Base-by-base conservation (phyloP, 768 basidiomycete species). In the Hypholoma sublateritium region DNA sequence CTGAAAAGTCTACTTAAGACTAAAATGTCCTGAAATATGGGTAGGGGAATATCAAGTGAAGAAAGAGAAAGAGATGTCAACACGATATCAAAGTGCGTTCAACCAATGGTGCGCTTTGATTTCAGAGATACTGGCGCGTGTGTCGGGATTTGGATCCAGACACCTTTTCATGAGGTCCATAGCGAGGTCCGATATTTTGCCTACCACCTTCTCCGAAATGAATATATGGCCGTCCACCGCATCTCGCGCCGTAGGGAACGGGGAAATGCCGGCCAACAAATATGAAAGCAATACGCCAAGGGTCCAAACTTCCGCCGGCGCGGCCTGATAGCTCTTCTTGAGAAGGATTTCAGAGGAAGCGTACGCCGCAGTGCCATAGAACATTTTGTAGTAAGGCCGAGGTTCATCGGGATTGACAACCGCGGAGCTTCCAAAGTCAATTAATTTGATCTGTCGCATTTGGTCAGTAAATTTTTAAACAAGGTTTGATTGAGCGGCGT, bases 281-380 rank as follows among this genome's bases (percentile, higher is more conserved):
- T 94, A 97, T 45, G 93, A 96, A 63, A 99, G 86, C 54, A 99
- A 83, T 34, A 98, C 91, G 16, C 96, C 96, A 21, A 97, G 83
- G 7, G 91, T 93, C 96, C 96, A 99, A 43, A 98, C 85, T 70
- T 99, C 96, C 22, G 93, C 94, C 37, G 95, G 95, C 0, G 94
- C 86, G 0, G 96, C 95, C 58, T 91, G 91, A 69, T 99, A 98
- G 11, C 85, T 82, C 67, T 86, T 85, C 70, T 94, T 93, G 28
- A 83, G 84, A 44, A 98, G 85, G 60, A 98, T 91, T 70, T 99
- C 96, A 3, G 96, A 89, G 16, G 96, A 89, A 3, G 96, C 96
- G 67, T 98, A 99, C 43, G 95, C 95, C 6, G 94, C 91, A 53
- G 93, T 95, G 22, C 96, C 96, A 69, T 90, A 97, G 72, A 96